Conservation (phyloP, 2,329 filamentous ascomycete genomes). For the Xylariaceae sp. region DNA sequence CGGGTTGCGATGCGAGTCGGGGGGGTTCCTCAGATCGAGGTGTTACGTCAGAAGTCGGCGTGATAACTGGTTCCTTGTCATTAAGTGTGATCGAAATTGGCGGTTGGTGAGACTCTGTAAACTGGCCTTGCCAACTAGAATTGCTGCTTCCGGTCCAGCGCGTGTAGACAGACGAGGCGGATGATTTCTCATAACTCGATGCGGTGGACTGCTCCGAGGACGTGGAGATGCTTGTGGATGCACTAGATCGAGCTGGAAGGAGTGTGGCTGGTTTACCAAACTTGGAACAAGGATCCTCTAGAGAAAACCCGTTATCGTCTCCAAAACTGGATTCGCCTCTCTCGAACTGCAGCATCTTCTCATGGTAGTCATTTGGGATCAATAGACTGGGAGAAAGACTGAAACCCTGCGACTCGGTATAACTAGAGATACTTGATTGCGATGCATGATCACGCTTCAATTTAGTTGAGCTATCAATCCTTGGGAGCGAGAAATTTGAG, state of each 20-base stretch:
- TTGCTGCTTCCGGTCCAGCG: slow-evolving; percentile 51
- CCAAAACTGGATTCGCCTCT: slow-evolving; percentile 22
- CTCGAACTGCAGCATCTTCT: slow-evolving; percentile 47
- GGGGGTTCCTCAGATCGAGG: slow-evolving; percentile 10
- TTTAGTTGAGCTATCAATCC: slow-evolving; percentile 33
- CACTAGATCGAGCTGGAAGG: slow-evolving; percentile 46
- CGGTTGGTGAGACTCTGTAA: slow-evolving; percentile 11
- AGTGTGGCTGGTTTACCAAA: slow-evolving; percentile 33
- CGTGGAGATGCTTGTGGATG: slow-evolving; percentile 50
- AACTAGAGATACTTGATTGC: slow-evolving; percentile 49
- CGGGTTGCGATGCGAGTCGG: slow-evolving; percentile 7
- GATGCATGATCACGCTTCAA: slow-evolving; percentile 33
- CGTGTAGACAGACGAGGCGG: slow-evolving; percentile 51
- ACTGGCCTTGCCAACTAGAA: slow-evolving; percentile 28
- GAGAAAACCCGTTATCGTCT: slow-evolving; percentile 20
- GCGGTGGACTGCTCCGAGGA: slow-evolving; percentile 43
- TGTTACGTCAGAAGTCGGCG: slow-evolving; percentile 8
- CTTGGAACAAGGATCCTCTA: slow-evolving; percentile 34
- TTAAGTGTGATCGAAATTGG: slow-evolving; percentile 11
- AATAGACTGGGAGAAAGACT: slow-evolving; percentile 59
- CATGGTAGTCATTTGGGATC: slow-evolving; percentile 56
- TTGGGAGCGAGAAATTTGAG: slow-evolving; percentile 52
- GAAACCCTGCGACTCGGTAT: slow-evolving; percentile 57
- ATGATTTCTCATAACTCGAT: slow-evolving; percentile 49
- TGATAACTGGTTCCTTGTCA: slow-evolving; percentile 17